These are phyloP conservation scores for Rheum nobile DNA, from an alignment of 148 eudicot species.

Conservation along the genomic window DNA sequence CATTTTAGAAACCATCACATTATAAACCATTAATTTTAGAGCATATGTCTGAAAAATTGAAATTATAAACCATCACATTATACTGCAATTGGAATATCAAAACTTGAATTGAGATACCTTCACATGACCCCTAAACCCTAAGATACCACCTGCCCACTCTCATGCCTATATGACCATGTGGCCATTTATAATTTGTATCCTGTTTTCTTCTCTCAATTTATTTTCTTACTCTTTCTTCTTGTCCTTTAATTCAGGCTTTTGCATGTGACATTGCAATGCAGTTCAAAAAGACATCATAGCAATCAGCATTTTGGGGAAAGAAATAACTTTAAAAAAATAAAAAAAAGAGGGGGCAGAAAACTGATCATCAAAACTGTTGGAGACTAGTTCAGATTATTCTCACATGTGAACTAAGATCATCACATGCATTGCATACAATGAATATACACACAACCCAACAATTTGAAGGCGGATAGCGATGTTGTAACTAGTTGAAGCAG, in stretches of 20 bases:
- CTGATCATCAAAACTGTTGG: conserved; percentile 3
- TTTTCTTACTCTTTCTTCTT: background rate
- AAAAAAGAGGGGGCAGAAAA: background rate
- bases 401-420: conserved; percentile 6
- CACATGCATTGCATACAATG: background rate
- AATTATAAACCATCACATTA: too few relatives aligned
- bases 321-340: background rate
- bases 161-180: background rate
- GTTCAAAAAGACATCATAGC: background rate
- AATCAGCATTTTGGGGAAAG: background rate
- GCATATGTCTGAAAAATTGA: too few relatives aligned
- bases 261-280: conserved; percentile 6
- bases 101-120: background rate
- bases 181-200: background rate
- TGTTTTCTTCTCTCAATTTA: background rate
- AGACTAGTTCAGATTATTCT: background rate
- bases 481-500: background rate
- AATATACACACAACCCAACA: background rate
- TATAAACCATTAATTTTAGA: too few relatives aligned
- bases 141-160: conserved; percentile 3
- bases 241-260: conserved; percentile 2
- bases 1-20: too few relatives aligned
- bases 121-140: background rate
- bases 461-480: background rate
- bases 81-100: too few relatives aligned